Base-by-base conservation (phyloP, 2,329 filamentous ascomycete species). In the Cadophora sp. region DNA sequence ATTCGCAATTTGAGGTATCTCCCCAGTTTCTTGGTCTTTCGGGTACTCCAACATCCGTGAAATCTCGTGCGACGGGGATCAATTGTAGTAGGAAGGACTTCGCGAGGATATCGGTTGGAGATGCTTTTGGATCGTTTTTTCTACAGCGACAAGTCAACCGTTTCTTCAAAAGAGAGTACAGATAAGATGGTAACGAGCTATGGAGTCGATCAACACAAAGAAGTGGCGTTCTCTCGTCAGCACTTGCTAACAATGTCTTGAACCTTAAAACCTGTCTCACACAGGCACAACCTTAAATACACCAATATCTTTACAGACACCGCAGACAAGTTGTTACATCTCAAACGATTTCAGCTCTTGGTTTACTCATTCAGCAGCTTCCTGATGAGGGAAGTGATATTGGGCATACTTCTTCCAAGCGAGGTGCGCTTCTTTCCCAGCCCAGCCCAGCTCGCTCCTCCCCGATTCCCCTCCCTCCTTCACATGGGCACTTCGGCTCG, bases 201-300 rank as follows among this genome's bases (percentile, higher is more conserved):
- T 55, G 51, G 16, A 55, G 27, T 55, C 19, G 51, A 11, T 31
- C 27, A 55, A 31, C 19, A 16, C 11, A 4, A 34, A n/a, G 26
- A 34, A 55, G 24, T 26, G 48, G 27, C 51, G n/a, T 4, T 29
- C 7, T 11, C 29, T 37, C 5, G 60, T 53, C 60, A 63, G 46
- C 60, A 53, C 24, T 37, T 34, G 22, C 14, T 22, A 3, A 3
- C 26, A 7, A n/a, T n/a, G 26, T n/a, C 31, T 55, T 34, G 40
- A 59, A 59, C 22, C 34, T 43, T 43, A 26, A 24, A 5, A 19
- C 55, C 16, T 14, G 19, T 43, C 24, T 50, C 34, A 27, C 27
- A 59, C 51, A 26, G 27, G 16, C 37, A 46, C 51, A 59, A 59
- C 63, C 29, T 26, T 59, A 65, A 59, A 59, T 48, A 46, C 26